Base-by-base conservation (phyloP, 2,329 filamentous ascomycete species). In the Celoporthe dispersa region DNA sequence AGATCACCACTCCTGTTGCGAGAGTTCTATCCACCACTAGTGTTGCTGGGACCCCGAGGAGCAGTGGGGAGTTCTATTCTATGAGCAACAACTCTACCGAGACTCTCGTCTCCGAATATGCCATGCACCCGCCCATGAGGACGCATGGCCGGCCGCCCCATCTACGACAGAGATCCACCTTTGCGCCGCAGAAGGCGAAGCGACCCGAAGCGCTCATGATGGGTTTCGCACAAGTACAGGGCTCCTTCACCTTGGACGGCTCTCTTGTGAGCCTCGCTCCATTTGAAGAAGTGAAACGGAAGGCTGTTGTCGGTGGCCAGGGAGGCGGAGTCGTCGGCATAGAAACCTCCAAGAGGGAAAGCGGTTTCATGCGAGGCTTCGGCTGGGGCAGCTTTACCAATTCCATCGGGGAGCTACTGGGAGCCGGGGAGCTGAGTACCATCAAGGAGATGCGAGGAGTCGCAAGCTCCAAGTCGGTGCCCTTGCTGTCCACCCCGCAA, bases 241-340 rank as follows among this genome's bases (percentile, higher is more conserved):
- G 96, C 4, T 94, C 93, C 0, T 99, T 99, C 75, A 94, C 90
- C 0, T 82, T 99, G 8, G 96, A 99, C 77, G 94, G 94, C 0
- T 97, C 96, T 1, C 83, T 99, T 31, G 90, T 99, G 71, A 95
- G 97, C 75, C 90, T 97, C 53, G 90, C 90, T 0, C 93, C 93
- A 0, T 99, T 99, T 76, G 96, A 99, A 77, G 93, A 97, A 76
- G 94, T 98, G 53, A 99, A 99, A 80, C 88, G 94, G 70, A 98
- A 97, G 81, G 94, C 93, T 2, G 94, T 97, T 8, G 88, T 97
- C 6, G 93, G 94, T 64, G 92, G 92, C 1, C 94, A 97, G 76
- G 93, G 93, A 48, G 93, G 93, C 59, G 94, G 94, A 44, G 94
- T 97, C 1, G 90, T 97, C 64, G 93, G 93, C 14, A 83, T 97